Base-by-base conservation (phyloP, 2,329 filamentous ascomycete genomes). In the Cladosporium sp. region DNA sequence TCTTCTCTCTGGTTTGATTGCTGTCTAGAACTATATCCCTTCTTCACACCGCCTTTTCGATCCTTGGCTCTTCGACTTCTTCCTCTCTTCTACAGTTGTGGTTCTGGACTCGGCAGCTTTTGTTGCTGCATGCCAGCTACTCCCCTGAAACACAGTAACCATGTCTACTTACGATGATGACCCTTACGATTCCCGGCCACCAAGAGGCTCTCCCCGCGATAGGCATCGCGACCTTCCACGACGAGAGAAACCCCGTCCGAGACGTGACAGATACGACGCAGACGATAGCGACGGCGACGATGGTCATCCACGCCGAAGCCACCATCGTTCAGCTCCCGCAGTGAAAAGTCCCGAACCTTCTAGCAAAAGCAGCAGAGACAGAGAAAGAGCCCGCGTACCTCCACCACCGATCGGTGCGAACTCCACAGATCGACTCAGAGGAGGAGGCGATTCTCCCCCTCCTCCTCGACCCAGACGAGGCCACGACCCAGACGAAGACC, bases 281-380 rank as follows among this genome's bases (percentile, higher is more conserved):
- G 48, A 50, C 35, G 48, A 50, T n/a, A 43, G 41, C 35, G 48
- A 43, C 15, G 48, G 40, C 33, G 39, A 50, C 20, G 20, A 32
- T 13, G 16, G 15, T 16, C 30, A 38, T 38, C 39, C 48, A 11
- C 33, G 41, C 25, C 39, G 41, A 15, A 43, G 35, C 33, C 48
- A 43, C 40, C 48, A 43, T 19, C 48, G 45, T 27, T 30, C 43
- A 3, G 45, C 45, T 2, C 45, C 45, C 18, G 45, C 45, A 7
- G 45, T 48, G 12, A 48, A 48, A 27, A 48, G 49, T 18, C 40
- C 40, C n/a, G 36, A 35, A 19, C 19, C 38, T 6, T 36, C 35
- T 3, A 49, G 43, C 43, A 51, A 42, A 35, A 22, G 41, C 20
- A 38, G 20, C 15, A 39, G 30, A 15, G 45, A 48, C 36, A n/a